Evolutionary conservation across 2,329 filamentous ascomycete species (phyloP).

Genomic region (Tolypocladium tundrense): DNA sequence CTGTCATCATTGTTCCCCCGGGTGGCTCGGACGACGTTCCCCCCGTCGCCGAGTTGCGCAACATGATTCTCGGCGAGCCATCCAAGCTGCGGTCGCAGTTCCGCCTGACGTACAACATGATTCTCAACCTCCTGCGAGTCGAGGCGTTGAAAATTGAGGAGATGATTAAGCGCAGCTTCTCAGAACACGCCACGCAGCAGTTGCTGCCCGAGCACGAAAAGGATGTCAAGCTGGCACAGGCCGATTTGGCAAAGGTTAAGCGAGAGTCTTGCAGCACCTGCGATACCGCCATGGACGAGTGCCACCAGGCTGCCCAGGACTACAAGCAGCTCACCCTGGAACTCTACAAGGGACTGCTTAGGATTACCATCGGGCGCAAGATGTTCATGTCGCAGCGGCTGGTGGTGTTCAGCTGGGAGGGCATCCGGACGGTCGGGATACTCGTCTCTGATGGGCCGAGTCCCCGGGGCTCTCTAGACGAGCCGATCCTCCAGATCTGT

Average conservation of each 20-base stretch:
- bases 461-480: constrained; percentile 42
- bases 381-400: constrained; percentile 69
- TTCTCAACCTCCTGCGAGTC: constrained; percentile 85
- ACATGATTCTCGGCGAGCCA: constrained; percentile 93
- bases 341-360: constrained; percentile 64
- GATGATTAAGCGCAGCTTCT: constrained; percentile 99
- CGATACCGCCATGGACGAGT: constrained; percentile 67
- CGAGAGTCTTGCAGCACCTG: constrained; percentile 75
- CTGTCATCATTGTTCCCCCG: constrained; percentile 84
- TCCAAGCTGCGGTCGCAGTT: constrained; percentile 95
- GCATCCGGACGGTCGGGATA: constrained; percentile 72
- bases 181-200: constrained; percentile 93
- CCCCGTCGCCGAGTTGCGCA: constrained; percentile 68
- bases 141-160: constrained; percentile 98
- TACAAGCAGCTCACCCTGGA: constrained; percentile 72
- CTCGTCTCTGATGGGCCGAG: constrained; percentile 66
- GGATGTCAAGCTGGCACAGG: constrained; percentile 83
- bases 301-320: constrained; percentile 72
- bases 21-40: constrained; percentile 77
- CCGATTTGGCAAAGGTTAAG: constrained; percentile 82
- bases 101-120: constrained; percentile 98
- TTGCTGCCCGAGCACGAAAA: constrained; percentile 92
- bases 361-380: constrained; percentile 72
- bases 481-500: constrained; percentile 65
- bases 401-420: constrained; percentile 77